These are phyloP conservation scores for Pestalotiopsis sp. DNA, from an alignment of 2,329 filamentous ascomycete genomes.

Conservation along the genomic window DNA sequence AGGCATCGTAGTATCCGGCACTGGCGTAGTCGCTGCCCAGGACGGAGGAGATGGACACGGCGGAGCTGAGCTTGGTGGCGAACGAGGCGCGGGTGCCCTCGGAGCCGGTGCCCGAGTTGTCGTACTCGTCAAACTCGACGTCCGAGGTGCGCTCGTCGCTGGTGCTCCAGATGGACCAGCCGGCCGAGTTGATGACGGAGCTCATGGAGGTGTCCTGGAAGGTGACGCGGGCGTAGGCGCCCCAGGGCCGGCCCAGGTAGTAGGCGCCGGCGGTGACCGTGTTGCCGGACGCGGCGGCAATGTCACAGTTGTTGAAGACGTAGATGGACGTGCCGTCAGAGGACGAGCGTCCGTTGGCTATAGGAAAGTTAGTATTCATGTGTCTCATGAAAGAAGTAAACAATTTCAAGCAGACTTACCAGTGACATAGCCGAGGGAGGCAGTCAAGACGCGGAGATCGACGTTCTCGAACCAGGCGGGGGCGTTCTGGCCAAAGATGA, in stretches of 20 bases:
- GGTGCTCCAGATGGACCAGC: constrained; percentile 59
- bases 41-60: constrained; percentile 36
- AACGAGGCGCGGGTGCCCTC: constrained; percentile 53
- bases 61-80: constrained; percentile 34
- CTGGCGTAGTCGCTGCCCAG: constrained; percentile 21
- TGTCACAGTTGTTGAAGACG: constrained; percentile 46
- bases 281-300: constrained; percentile 40
- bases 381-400: not conserved
- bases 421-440: constrained; percentile 40
- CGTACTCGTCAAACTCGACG: constrained; percentile 62
- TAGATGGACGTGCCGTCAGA: constrained; percentile 39
- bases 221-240: constrained; percentile 46
- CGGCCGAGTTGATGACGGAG: constrained; percentile 58
- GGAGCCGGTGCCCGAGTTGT: constrained; percentile 60
- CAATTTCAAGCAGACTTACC: constrained; percentile 30
- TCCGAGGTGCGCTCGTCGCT: constrained; percentile 49
- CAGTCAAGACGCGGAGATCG: constrained; percentile 40
- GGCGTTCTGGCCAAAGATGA: constrained; percentile 47
- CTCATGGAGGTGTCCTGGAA: constrained; percentile 53
- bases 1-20: constrained; percentile 23
- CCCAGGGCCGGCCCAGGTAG: constrained; percentile 53
- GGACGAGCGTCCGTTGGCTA: constrained; percentile 43
- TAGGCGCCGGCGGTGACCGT: constrained; percentile 40
- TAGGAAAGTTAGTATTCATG: not conserved
- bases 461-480: constrained; percentile 45